Conservation (phyloP, 2,329 filamentous ascomycete genomes). For the Talaromyces sp. region DNA sequence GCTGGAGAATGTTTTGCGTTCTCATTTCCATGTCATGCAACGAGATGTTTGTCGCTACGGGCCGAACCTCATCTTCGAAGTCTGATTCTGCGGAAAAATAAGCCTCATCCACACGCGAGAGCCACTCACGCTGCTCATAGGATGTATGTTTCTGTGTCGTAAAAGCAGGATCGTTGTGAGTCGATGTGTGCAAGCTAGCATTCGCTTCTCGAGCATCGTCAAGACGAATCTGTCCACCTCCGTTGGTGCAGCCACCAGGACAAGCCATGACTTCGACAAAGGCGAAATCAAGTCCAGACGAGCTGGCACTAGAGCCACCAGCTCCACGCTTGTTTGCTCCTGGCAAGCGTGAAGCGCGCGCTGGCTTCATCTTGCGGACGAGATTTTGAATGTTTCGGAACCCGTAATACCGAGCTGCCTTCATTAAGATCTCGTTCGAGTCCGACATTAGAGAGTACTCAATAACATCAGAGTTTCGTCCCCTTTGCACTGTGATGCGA, state of each 20-base stretch:
- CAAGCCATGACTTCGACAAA: constrained; percentile 99
- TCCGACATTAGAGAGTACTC: constrained; percentile 69
- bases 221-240: constrained; percentile 89
- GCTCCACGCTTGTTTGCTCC: constrained; percentile 46
- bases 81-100: constrained; percentile 75
- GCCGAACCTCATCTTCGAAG: constrained; percentile 35
- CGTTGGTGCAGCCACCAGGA: constrained; percentile 97
- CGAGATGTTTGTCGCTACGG: constrained; percentile 26
- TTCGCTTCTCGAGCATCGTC: constrained; percentile 60
- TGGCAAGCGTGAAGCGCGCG: constrained; percentile 71
- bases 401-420: constrained; percentile 87
- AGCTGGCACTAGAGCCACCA: constrained; percentile 27
- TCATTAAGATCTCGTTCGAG: constrained; percentile 61
- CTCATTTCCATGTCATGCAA: constrained; percentile 27
- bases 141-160: constrained; percentile 59
- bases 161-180: constrained; percentile 24
- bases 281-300: constrained; percentile 62
- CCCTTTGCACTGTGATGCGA: constrained; percentile 65
- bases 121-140: constrained; percentile 81
- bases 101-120: constrained; percentile 77
- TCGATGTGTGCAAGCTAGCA: constrained; percentile 15
- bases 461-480: constrained; percentile 85
- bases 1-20: constrained; percentile 63
- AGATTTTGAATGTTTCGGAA: constrained; percentile 99
- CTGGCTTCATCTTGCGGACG: constrained; percentile 84